Conservation (phyloP, 2,329 filamentous ascomycete species). For the Ascochyta rabiei region DNA sequence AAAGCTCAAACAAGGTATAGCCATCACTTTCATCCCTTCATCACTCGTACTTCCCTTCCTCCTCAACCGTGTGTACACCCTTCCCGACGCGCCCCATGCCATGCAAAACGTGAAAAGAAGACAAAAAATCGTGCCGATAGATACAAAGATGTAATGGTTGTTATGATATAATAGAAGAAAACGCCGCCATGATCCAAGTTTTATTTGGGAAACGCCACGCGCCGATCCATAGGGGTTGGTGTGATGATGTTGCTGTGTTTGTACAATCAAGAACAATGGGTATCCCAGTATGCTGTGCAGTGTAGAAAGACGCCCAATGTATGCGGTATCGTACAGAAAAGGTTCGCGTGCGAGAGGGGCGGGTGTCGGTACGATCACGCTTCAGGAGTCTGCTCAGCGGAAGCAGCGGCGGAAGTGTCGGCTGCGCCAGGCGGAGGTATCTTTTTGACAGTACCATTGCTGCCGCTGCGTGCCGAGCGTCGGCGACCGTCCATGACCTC, state of each 20-base stretch:
- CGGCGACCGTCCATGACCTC: conserved; percentile 37
- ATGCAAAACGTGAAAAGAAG: conserved; percentile 11
- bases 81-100: conserved; percentile 4
- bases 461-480: conserved; percentile 55
- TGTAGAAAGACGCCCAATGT: conserved; percentile 8
- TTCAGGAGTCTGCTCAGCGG: conserved; percentile 7
- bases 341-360: neutral
- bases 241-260: conserved; percentile 12
- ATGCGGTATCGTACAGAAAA: conserved; percentile 16
- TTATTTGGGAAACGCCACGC: conserved; percentile 11
- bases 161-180: neutral
- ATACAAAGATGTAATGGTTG: conserved; percentile 6
- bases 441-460: conserved; percentile 59
- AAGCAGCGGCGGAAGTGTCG: neutral
- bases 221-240: conserved; percentile 7
- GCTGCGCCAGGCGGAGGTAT: conserved; percentile 38
- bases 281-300: conserved; percentile 7
- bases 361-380: neutral
- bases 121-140: conserved; percentile 2
- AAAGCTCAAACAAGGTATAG: neutral
- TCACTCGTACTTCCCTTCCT: neutral
- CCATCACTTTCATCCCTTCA: conserved; percentile 2
- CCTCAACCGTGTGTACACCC: neutral
- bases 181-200: conserved; percentile 3
- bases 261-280: conserved; percentile 15